Evolutionary conservation across 78 protist species (phyloP).

Genomic region (Tieghemostelium lacteum): DNA sequence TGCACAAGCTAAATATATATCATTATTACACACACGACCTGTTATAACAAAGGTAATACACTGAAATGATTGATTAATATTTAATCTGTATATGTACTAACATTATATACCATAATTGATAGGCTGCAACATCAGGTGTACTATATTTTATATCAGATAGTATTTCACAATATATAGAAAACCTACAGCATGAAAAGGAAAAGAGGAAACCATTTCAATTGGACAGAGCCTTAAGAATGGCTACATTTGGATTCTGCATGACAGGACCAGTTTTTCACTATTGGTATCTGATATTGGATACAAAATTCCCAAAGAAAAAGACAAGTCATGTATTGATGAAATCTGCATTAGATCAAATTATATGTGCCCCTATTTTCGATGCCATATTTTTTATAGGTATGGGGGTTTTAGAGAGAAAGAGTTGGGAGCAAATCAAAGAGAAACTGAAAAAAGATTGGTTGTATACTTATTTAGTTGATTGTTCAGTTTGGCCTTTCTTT

Average conservation of each 20-base stretch:
- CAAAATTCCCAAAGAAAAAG: slow-evolving; percentile 31
- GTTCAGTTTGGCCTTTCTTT: slow-evolving; percentile 50
- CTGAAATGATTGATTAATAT: background rate
- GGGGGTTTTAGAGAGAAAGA: slow-evolving; percentile 48
- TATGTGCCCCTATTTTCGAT: slow-evolving; percentile 51
- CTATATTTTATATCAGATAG: slow-evolving; percentile 61
- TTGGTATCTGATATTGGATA: slow-evolving; percentile 56
- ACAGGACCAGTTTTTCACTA: slow-evolving; percentile 67
- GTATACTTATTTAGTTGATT: slow-evolving; percentile 42
- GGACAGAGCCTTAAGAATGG: slow-evolving; percentile 15
- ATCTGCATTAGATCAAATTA: slow-evolving; percentile 15
- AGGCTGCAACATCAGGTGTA: slow-evolving; percentile 58
- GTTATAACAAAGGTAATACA: slow-evolving; percentile 37
- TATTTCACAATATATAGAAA: slow-evolving; percentile 36
- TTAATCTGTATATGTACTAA: background rate
- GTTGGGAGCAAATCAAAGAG: background rate
- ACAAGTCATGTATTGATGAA: slow-evolving; percentile 20
- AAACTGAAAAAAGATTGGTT: slow-evolving; percentile 67
- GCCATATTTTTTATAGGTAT: slow-evolving; percentile 25
- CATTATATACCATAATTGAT: background rate
- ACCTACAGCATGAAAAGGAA: background rate
- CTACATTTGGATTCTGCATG: slow-evolving; percentile 18
- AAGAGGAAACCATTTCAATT: background rate
- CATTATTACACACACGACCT: slow-evolving; percentile 33
- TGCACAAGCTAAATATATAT: slow-evolving; percentile 24